Base-by-base conservation (phyloP, 257 asterid genomes). In the Lycium barbarum region DNA sequence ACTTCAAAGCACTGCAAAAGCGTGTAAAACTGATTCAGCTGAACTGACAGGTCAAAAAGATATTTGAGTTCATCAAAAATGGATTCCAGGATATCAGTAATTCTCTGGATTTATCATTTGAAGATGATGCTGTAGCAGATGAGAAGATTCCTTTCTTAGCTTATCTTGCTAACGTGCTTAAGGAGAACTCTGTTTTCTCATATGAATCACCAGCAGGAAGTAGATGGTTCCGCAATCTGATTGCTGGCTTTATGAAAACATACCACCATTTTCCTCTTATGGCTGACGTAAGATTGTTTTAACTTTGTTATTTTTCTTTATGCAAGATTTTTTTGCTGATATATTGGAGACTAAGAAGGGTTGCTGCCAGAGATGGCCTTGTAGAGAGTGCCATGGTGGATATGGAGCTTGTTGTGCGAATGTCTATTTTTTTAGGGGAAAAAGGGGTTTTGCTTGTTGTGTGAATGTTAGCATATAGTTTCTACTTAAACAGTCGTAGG, bases 131-230 rank as follows among this genome's bases (percentile, higher is more conserved):
- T 83, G 99, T 96, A 68, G 99, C 99, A 15, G 99, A 96, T 89
- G 99, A 96, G 91, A 96, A 96, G 91, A 96, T 96, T 38, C 98
- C 99, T 49, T 96, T 96, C 90, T 93, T 95, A 72, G 98, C 99
- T 88, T 92, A 95, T 91, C 97, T 97, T 85, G 98, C 99, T 53
- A 91, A 91, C 88, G 94, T 93, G 88, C 87, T 96, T 5, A 96
- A 95, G 88, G 94, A 93, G 72, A 90, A 90, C 84, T 91, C 98
- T 15, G 93, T 88, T 88, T 96, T 93, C 90, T 94, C 98, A 36
- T 93, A 93, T 54, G 99, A 95, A 84, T 95, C 95, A 82, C 98
- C 99, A 71, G 99, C 98, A 68, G 99, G 99, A 89, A 94, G 97
- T 91, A 91, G 91, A 90, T 87, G 97, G 86, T 94, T 95, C 85